Base-by-base conservation (phyloP, 139 green algal genomes). In the Limnomonas spitsbergensis region DNA sequence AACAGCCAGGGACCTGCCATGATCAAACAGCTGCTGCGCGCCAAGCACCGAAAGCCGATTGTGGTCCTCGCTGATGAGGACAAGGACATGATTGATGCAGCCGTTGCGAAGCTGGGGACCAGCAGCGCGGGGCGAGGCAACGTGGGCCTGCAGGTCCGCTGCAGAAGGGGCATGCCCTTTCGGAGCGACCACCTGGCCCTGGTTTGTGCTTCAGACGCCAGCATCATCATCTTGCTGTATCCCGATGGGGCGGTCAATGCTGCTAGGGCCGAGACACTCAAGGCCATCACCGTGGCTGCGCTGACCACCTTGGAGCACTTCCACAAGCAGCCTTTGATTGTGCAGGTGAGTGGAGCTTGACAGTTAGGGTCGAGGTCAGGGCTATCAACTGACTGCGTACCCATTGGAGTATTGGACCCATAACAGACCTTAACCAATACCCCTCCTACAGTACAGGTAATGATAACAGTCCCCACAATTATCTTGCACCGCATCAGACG, bases 211-310 rank as follows among this genome's bases (percentile, higher is more conserved):
- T 76, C 69, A n/a, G 69, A 76, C 9, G 69, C 69, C 7, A 40
- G 26, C 14, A 76, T 76, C 69, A 76, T 76, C 69, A 76, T 76
- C 34, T 53, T 76, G 14, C 37, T 76, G 69, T 53, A 52, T 29
- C 69, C 69, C 14, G 69, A 76, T 20, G 32, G 6, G 7, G 37
- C 34, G n/a, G 34, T 20, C 20, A 52, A 35, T 24, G 69, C 24
- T 4, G 34, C 31, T 7, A 42, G 31, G 14, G 69, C 69, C 4
- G 69, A 76, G 69, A 76, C 69, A 29, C 37, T 42, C 9, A 76
- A 76, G 66, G 69, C 69, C 14, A 29, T 35, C 9, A 76, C 69
- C 53, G 37, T 76, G 26, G 69, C 69, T 54, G 37, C 69, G 37
- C 69, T 76, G 6, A 54, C 69, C 6, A 76, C 69, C 6, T 9